A percentile compares a stretch with the other conserved stretches of the same genome.
Conservation (phyloP, 305 asterid genomes). For the Stenogyne calaminthoides region DNA sequence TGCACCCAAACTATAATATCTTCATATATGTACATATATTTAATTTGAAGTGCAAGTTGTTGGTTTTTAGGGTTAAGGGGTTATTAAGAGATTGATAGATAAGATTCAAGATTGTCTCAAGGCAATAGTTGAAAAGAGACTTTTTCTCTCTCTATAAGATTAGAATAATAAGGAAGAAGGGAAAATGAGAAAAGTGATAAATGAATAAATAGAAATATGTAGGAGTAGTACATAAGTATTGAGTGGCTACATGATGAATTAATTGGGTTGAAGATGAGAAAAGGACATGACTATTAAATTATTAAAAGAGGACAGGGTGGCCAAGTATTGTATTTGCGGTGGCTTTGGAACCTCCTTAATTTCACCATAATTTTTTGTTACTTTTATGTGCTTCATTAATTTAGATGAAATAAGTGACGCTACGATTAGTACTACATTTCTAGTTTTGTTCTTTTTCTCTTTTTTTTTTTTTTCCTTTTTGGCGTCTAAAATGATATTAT, state of each 20-base stretch:
- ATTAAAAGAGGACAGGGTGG: slow-evolving; percentile 54
- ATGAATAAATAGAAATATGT: slow-evolving; percentile 51
- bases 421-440: not conserved
- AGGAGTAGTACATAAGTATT: slow-evolving; percentile 36
- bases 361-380: slow-evolving; percentile 36
- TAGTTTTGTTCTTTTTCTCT: not conserved
- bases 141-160: slow-evolving; percentile 18
- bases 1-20: not conserved
- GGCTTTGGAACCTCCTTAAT: slow-evolving; percentile 64
- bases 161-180: not conserved
- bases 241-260: slow-evolving; percentile 61
- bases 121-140: not conserved
- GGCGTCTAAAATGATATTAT: not conserved
- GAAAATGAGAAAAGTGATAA: not conserved
- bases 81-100: slow-evolving; percentile 19
- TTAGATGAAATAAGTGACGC: not conserved
- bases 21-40: too few species aligned
- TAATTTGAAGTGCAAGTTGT: not conserved
- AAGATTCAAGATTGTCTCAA: slow-evolving; percentile 12
- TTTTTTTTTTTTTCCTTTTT: not conserved
- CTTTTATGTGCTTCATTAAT: not conserved
- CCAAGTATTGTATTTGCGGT: slow-evolving; percentile 59
- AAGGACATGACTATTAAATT: slow-evolving; percentile 59
- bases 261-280: slow-evolving; percentile 57
- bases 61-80: slow-evolving; percentile 10